Evolutionary conservation across 371 early-diverging fungal genomes (phyloP).

Genomic region (Mucor sp.): DNA sequence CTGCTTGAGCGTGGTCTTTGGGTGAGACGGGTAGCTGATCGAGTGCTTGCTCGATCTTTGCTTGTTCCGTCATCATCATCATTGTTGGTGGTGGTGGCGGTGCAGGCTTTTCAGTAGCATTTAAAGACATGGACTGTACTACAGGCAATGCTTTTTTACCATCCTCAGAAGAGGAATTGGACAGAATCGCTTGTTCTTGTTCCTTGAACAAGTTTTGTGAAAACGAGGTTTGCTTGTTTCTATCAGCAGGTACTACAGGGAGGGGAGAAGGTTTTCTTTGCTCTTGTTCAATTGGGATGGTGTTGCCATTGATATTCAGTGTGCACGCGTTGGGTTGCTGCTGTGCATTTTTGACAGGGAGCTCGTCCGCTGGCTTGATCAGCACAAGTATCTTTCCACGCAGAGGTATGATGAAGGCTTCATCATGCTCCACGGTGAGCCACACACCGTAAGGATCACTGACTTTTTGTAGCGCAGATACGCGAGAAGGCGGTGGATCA

Average conservation of each 20-base stretch:
- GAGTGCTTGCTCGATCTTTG: constrained; percentile 1
- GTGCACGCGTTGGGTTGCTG: neutral
- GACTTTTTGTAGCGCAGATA: constrained; percentile 32
- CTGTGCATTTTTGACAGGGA: neutral
- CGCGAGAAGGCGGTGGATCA: constrained; percentile 61
- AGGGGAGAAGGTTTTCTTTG: neutral
- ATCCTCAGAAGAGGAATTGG: neutral
- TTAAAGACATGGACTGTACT: no score
- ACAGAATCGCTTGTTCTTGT: neutral
- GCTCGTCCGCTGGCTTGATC: constrained; percentile 39
- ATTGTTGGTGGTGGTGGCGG: neutral
- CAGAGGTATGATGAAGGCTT: constrained; percentile 54
- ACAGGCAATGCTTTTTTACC: no score
- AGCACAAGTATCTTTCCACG: constrained; percentile 56
- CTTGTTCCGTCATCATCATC: constrained; percentile 1
- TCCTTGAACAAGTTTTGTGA: neutral
- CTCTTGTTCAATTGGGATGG: constrained; percentile 7
- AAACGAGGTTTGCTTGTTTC: neutral
- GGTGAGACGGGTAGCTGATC: constrained; percentile 22
- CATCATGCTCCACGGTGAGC: constrained; percentile 53
- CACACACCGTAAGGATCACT: constrained; percentile 55
- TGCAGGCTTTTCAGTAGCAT: no score
- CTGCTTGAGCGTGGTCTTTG: constrained; percentile 32
- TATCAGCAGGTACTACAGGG: neutral
- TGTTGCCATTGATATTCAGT: constrained; percentile 29